Base-by-base conservation (phyloP, 1,139 yeast genomes). In the Pichia norvegensis region DNA sequence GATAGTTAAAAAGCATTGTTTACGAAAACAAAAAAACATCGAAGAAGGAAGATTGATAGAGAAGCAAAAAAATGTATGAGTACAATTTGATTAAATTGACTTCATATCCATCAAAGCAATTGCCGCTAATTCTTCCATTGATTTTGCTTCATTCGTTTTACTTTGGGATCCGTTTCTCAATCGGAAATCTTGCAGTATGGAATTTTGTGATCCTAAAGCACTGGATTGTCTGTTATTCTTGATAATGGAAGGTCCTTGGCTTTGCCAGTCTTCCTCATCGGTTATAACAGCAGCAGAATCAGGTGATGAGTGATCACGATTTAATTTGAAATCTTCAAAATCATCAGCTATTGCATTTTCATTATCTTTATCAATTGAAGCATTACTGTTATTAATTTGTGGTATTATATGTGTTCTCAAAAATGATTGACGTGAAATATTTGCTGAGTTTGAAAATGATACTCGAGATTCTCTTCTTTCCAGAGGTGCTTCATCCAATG, bases 181-280 rank as follows among this genome's bases (percentile, higher is more conserved):
- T 44, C 25, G 48, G 42, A 11, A 35, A 21, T 27, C 43, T 42
- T 4, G 43, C 41, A 35, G 20, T 9, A 13, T 11, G 4, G 37
- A 35, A 20, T 10, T 19, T 8, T 25, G 40, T 10, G 29, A 27
- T n/a, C 31, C 31, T 16, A 37, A 41, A 25, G 51, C 45, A 35
- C 53, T 50, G 17, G 58, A 50, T 41, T 51, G 59, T 49, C 61
- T 55, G 33, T 62, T 64, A 36, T 66, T 70, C 42, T 83, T 65
- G 44, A 81, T 63, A 40, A 73, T 66, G 41, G 73, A 82, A 0
- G 96, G 87, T 1, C 96, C 97, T 45, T 88, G 82, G 0, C 87
- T 69, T 52, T 81, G 85, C 97, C 97, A 88, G 65, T 88, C 97
- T 63, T 88, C 97, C 60, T 90, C 97, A 64, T 88, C 97, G 0